Percentiles rank a stretch among this genome's conserved stretches.
Conservation (phyloP, 768 basidiomycete species). For the Naematelia aurantialba region DNA sequence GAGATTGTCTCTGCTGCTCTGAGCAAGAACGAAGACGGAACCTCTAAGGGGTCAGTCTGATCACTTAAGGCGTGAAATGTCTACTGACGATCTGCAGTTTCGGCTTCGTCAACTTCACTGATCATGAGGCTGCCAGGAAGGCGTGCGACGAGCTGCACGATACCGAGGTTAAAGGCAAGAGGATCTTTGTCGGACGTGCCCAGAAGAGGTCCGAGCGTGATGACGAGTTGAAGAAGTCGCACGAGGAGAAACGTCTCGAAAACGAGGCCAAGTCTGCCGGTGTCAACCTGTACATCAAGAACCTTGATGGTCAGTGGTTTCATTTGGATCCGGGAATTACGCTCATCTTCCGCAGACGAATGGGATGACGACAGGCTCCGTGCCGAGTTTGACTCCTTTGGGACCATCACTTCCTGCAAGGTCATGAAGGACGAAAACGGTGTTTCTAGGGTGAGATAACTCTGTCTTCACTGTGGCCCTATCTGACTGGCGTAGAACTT, state of each 20-base stretch:
- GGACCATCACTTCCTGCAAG: conserved; percentile 96
- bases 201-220: conserved; percentile 99
- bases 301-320: conserved; percentile 75
- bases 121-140: conserved; percentile 82
- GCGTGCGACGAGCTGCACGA: conserved; percentile 91
- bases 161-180: conserved; percentile 73
- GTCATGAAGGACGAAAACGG: conserved; percentile 97
- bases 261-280: conserved; percentile 97
- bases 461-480: conserved; percentile 2
- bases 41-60: conserved; percentile 63
- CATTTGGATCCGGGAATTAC: not conserved
- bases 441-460: conserved; percentile 60
- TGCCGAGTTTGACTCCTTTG: conserved; percentile 92
- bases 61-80: not conserved
- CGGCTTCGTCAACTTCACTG: conserved; percentile 95
- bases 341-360: conserved; percentile 57
- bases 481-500: conserved; percentile 59
- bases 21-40: conserved; percentile 78
- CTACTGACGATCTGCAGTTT: conserved; percentile 56
- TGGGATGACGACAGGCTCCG: conserved; percentile 93
- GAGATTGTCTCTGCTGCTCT: conserved; percentile 83
- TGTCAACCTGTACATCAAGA: conserved; percentile 99
- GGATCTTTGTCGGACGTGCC: conserved; percentile 90
- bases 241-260: conserved; percentile 95
- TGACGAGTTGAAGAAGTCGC: conserved; percentile 86